These are phyloP conservation scores for Fusarium protoensiforme DNA, from an alignment of 2,329 filamentous ascomycete species.

Conservation along the genomic window DNA sequence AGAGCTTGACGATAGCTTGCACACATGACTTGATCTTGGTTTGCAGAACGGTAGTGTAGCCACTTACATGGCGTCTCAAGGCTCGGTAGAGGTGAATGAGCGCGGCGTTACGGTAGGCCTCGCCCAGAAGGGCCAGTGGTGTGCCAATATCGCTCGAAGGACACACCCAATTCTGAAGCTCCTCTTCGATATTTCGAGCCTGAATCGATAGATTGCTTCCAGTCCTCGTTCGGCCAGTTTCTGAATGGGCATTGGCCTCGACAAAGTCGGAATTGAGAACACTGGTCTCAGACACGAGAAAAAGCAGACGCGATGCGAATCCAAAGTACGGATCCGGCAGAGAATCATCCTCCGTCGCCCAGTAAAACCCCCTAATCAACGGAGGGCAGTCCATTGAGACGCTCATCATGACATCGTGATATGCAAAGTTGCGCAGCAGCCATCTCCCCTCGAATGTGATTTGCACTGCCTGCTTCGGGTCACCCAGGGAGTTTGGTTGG, in stretches of 20 bases:
- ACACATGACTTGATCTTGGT: not conserved
- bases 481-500: not conserved
- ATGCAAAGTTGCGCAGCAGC: constrained; percentile 34
- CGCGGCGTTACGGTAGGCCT: not conserved
- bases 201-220: not conserved
- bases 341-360: not conserved
- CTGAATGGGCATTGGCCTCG: not conserved
- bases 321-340: not conserved
- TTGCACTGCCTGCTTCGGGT: not conserved
- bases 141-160: not conserved
- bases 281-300: not conserved
- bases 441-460: constrained; percentile 29
- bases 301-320: not conserved
- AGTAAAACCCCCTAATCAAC: not conserved
- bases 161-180: not conserved
- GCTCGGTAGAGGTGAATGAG: not conserved
- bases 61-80: not conserved
- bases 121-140: not conserved
- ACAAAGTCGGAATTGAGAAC: not conserved
- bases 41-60: not conserved
- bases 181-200: not conserved
- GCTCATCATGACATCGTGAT: constrained; percentile 26
- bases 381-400: constrained; percentile 10
- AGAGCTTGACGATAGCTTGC: not conserved
- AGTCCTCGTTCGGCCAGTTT: not conserved